phyloP scores from a whole-genome alignment of 2,329 filamentous ascomycete species.

The Aspergillus tanneri region DNA sequence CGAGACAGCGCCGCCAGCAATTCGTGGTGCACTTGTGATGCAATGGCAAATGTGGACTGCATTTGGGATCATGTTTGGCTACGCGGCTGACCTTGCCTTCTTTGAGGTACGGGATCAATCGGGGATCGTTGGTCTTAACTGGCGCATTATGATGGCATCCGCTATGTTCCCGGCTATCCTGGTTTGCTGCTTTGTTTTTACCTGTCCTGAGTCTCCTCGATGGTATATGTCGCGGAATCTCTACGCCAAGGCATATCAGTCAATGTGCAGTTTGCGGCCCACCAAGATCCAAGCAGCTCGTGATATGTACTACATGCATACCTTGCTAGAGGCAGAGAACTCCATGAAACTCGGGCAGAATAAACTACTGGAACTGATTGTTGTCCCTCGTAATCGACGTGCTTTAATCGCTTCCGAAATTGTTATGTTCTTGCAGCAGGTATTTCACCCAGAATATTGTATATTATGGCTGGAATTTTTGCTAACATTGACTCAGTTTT shows the following conservation, averaged over 20 bases:
- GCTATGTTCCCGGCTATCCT: conserved; percentile 63
- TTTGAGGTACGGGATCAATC: conserved; percentile 54
- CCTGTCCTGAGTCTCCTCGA: conserved; percentile 57
- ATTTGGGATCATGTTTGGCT: conserved; percentile 56
- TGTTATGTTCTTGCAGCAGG: conserved; percentile 68
- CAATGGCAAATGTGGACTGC: conserved; percentile 67
- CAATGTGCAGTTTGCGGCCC: conserved; percentile 45
- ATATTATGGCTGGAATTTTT: background rate
- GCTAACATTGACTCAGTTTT: conserved; percentile 37
- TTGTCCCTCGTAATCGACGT: conserved; percentile 61
- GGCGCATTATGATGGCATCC: conserved; percentile 69
- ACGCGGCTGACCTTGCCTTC: conserved; percentile 61
- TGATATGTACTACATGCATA: conserved; percentile 48
- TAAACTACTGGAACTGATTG: conserved; percentile 54
- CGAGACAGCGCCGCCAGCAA: conserved; percentile 67
- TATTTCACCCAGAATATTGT: conserved; percentile 18
- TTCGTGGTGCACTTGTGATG: conserved; percentile 77
- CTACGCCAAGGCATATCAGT: conserved; percentile 43
- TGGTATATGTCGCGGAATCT: conserved; percentile 50
- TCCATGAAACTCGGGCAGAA: conserved; percentile 52
- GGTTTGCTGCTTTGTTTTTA: conserved; percentile 60
- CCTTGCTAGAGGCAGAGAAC: conserved; percentile 61
- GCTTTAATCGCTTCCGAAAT: conserved; percentile 61
- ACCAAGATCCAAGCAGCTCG: conserved; percentile 47
- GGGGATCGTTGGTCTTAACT: conserved; percentile 59